phyloP scores from a whole-genome alignment of 352 stramenopile genomes.

The Thraustochytrium sp. region DNA sequence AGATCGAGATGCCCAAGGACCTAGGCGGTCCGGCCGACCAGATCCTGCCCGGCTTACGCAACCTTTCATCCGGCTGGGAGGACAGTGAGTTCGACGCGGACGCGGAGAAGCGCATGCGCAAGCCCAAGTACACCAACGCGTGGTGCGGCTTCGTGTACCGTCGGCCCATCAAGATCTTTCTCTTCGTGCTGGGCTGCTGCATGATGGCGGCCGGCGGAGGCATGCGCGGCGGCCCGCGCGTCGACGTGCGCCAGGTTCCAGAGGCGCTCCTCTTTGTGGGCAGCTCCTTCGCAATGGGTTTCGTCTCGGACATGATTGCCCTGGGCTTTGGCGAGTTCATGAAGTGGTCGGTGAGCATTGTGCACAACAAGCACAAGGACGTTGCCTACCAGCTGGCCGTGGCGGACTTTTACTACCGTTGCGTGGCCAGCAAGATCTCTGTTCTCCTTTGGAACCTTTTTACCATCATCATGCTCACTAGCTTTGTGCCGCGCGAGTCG shows the following conservation, averaged over 20 bases:
- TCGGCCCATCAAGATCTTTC: neutral
- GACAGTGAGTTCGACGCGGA: constrained; percentile 1
- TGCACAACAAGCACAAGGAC: neutral
- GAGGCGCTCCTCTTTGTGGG: constrained; percentile 7
- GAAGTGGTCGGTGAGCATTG: neutral
- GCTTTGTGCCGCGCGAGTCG: neutral
- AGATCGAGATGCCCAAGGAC: too few relatives aligned
- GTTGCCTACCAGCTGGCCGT: neutral
- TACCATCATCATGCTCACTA: constrained; percentile 30
- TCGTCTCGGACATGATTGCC: neutral
- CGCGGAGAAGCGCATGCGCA: neutral
- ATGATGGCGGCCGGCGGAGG: neutral
- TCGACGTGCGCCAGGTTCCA: neutral
- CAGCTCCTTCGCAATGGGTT: neutral
- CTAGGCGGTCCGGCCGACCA: neutral
- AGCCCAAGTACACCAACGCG: neutral
- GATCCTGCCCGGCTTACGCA: too few relatives aligned
- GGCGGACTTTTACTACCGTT: neutral
- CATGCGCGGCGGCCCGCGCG: neutral
- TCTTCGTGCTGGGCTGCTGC: neutral
- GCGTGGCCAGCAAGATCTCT: neutral
- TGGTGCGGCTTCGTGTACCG: neutral
- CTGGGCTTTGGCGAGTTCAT: neutral
- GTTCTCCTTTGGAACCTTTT: neutral
- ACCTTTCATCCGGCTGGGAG: too few relatives aligned